Conservation (phyloP, 139 green algal species). For the Picochlorum sp. region DNA sequence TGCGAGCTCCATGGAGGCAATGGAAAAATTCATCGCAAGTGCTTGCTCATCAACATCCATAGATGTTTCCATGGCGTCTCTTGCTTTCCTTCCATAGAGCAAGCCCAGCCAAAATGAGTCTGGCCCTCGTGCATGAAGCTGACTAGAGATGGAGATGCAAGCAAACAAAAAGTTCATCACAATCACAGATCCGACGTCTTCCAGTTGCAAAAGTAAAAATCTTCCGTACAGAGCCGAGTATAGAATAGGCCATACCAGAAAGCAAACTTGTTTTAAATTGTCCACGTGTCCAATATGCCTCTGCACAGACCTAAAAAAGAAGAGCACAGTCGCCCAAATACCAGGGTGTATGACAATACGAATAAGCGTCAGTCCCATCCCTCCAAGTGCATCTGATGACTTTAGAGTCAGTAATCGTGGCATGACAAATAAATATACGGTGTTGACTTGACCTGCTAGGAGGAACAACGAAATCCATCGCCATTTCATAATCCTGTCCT, state of each 20-base stretch:
- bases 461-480: conserved; percentile 14
- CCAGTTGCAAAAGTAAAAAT: conserved; percentile 41
- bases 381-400: conserved; percentile 10
- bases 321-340: conserved; percentile 21
- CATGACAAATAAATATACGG: conserved; percentile 18
- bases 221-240: conserved; percentile 35
- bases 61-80: conserved; percentile 17
- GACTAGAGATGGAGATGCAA: conserved; percentile 6
- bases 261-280: conserved; percentile 16
- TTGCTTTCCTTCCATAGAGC: conserved; percentile 24
- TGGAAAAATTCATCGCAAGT: conserved; percentile 9
- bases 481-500: conserved; percentile 15
- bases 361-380: conserved; percentile 21
- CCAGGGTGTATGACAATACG: conserved; percentile 33
- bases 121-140: conserved; percentile 8
- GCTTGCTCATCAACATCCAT: conserved; percentile 15
- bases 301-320: conserved; percentile 21
- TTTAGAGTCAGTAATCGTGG: conserved; percentile 16
- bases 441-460: conserved; percentile 4
- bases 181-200: conserved; percentile 14
- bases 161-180: conserved; percentile 17
- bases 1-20: conserved; percentile 15
- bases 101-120: conserved; percentile 14
- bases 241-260: conserved; percentile 23
- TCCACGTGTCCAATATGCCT: conserved; percentile 19